Base-by-base conservation (phyloP, 495 filamentous ascomycete species). In the Lasiosphaeria ovina region DNA sequence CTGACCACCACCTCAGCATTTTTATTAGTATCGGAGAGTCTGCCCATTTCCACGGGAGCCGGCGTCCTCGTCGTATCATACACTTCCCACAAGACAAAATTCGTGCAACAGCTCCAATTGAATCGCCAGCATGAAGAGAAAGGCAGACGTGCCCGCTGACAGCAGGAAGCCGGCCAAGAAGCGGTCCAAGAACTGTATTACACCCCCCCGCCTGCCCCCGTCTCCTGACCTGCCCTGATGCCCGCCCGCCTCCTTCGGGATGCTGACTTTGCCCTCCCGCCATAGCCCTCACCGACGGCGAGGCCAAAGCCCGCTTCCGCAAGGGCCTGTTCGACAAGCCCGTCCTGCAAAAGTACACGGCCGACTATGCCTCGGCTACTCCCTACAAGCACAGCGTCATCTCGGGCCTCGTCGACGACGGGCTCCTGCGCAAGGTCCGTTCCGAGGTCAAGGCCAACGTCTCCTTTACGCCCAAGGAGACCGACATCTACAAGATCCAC, bases 401-500 rank as follows among this genome's bases (percentile, higher is more conserved):
- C 66, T 78, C 81, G 58, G 77, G 81, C 17, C 77, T 99, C 16
- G 89, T 98, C 69, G 79, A 90, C 69, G 85, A 91, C 51, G 71
- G 76, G 40, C 87, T 99, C 11, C 84, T 99, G 53, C 92, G 91
- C 66, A 78, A 84, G 55, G 95, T 99, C 64, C 92, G 93, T 69
- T 75, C 81, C 62, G 94, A 99, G 79, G 92, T 98, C 71, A 86
- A 89, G 74, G 79, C 84, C 51, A 91, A 94, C 67, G 85, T 99
- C 61, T 86, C 88, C 69, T 98, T 98, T 77, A 96, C 94, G 51
- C 93, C 92, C 63, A 99, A 99, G 77, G 94, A 99, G 72, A 99
- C 94, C 59, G 95, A 99, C 74, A 98, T 99, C 76, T 99, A 99
- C 81, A 96, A 94, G 74, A 97, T 98, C 71, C 93, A 97, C 81